Percentiles rank a stretch among this genome's conserved stretches.
phyloP scores from a whole-genome alignment of 306 rosid species.

The Astragalus membranaceus region DNA sequence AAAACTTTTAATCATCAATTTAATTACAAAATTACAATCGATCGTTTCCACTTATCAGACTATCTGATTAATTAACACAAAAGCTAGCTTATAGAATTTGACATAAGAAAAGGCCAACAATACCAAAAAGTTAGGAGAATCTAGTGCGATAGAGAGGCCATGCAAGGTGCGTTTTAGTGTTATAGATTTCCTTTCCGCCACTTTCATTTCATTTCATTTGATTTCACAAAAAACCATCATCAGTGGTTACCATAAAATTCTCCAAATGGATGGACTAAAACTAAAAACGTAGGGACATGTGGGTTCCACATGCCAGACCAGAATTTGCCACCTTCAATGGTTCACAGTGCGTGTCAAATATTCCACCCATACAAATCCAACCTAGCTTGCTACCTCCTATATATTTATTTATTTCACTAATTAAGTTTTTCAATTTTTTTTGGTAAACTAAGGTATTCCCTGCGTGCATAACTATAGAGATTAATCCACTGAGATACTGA shows the following conservation, averaged over 20 bases:
- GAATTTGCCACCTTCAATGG: slow-evolving; percentile 42
- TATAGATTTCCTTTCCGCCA: background rate
- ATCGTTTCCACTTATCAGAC: too few relatives aligned
- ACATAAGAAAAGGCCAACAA: too few relatives aligned
- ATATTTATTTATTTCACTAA: too few relatives aligned
- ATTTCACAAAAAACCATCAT: slow-evolving; percentile 5
- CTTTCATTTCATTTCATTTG: background rate
- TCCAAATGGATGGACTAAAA: slow-evolving; percentile 36
- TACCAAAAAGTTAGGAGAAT: too few relatives aligned
- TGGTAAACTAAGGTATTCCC: too few relatives aligned
- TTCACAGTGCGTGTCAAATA: background rate
- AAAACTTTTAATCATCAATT: too few relatives aligned
- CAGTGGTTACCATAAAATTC: slow-evolving; percentile 25
- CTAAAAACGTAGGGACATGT: background rate
- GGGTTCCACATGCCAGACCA: slow-evolving; percentile 8
- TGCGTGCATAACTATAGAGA: too few relatives aligned
- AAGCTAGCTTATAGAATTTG: too few relatives aligned
- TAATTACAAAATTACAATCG: too few relatives aligned
- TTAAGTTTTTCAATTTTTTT: slow-evolving; percentile 2
- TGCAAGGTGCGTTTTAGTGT: slow-evolving; percentile 24
- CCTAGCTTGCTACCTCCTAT: background rate
- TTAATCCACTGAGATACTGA: too few relatives aligned
- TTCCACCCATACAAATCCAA: slow-evolving; percentile 17
- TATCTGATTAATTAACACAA: too few relatives aligned
- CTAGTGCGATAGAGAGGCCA: slow-evolving; percentile 1